Evolutionary conservation across 2,329 filamentous ascomycete species (phyloP).

Genomic region (Talaromyces sp.): DNA sequence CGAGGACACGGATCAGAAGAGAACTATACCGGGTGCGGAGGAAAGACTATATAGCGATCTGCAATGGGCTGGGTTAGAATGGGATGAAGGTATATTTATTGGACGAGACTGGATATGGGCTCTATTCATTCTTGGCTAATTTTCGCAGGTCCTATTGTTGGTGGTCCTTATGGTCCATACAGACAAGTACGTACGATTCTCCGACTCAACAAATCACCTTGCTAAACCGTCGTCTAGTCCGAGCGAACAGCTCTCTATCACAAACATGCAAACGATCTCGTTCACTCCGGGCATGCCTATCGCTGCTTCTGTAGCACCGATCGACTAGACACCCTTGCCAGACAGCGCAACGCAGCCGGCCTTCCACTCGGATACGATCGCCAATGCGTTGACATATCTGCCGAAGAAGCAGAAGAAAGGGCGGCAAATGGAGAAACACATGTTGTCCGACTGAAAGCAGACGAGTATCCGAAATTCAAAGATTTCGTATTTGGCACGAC

Average conservation of each 20-base stretch:
- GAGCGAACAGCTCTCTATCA: slow-evolving; percentile 73
- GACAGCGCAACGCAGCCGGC: slow-evolving; percentile 60
- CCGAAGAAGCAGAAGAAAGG: slow-evolving; percentile 67
- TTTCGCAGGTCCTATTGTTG: slow-evolving; percentile 69
- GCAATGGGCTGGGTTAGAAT: slow-evolving; percentile 81
- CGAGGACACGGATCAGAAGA: slow-evolving; percentile 93
- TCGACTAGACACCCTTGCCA: slow-evolving; percentile 66
- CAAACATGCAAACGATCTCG: slow-evolving; percentile 65
- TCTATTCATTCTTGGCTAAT: slow-evolving; percentile 16
- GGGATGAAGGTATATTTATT: slow-evolving; percentile 74
- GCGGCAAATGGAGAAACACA: slow-evolving; percentile 68
- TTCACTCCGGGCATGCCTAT: slow-evolving; percentile 75
- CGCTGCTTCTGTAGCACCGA: slow-evolving; percentile 85
- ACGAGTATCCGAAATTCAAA: slow-evolving; percentile 63
- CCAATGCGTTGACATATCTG: slow-evolving; percentile 67
- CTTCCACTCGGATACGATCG: slow-evolving; percentile 65
- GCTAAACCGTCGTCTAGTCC: slow-evolving; percentile 56
- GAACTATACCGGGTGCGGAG: slow-evolving; percentile 78
- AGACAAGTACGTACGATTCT: slow-evolving; percentile 59
- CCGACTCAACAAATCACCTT: not conserved
- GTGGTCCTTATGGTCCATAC: slow-evolving; percentile 81
- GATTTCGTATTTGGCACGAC: slow-evolving; percentile 76
- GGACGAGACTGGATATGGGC: not conserved
- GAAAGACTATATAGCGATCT: slow-evolving; percentile 74
- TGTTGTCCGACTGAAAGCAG: slow-evolving; percentile 72